phyloP scores from a whole-genome alignment of 768 basidiomycete species.

The Mycena crocata region DNA sequence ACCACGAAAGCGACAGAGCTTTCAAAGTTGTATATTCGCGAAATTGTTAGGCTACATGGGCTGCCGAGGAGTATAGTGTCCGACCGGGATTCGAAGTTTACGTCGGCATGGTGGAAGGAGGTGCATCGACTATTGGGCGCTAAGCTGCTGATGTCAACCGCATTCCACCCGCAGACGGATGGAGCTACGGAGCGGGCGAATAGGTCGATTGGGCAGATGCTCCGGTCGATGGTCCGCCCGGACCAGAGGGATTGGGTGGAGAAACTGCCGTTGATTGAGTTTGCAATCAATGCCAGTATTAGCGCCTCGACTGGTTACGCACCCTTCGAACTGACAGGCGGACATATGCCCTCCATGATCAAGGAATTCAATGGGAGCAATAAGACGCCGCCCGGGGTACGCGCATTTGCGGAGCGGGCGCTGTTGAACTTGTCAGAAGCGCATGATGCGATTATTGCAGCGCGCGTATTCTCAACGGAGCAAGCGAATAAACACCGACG shows the following conservation, averaged over 20 bases:
- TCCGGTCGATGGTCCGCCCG: neutral
- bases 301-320: neutral
- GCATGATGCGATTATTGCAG: constrained; percentile 43
- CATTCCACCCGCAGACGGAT: neutral
- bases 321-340: constrained; percentile 2
- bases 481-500: constrained; percentile 27
- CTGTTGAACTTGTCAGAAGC: neutral
- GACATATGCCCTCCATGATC: neutral
- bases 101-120: neutral
- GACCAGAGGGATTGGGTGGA: too few species aligned
- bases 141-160: neutral
- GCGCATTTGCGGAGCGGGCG: too few species aligned
- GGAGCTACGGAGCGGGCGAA: too few species aligned
- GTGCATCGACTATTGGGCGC: neutral
- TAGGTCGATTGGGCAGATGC: neutral
- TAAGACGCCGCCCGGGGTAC: neutral
- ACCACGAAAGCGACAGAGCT: neutral
- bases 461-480: constrained; percentile 33
- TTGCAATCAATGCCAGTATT: too few species aligned
- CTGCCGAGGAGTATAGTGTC: neutral
- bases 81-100: neutral
- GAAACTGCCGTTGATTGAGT: too few species aligned
- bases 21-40: neutral
- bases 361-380: neutral
- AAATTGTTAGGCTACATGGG: neutral